phyloP scores from a whole-genome alignment of 805 yeast species.

The Lachancea quebecensis region DNA sequence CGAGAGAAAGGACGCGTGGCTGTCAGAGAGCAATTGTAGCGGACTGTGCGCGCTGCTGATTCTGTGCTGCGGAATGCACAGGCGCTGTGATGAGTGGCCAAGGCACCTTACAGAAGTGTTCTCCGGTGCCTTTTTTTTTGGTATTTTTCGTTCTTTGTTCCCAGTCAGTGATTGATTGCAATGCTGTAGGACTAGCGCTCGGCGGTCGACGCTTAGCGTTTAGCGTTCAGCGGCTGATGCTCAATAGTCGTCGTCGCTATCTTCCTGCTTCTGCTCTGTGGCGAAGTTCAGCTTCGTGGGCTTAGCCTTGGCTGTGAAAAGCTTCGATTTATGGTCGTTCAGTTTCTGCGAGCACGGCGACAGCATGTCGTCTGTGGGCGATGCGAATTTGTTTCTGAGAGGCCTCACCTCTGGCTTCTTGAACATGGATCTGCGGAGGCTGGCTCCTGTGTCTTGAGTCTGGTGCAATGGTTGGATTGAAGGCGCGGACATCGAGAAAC shows the following conservation, averaged over 20 bases:
- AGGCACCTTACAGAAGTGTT: too few species aligned
- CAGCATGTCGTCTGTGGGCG: conserved; percentile 53
- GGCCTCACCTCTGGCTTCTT: conserved; percentile 14
- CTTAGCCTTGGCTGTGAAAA: conserved; percentile 17
- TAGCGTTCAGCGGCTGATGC: too few species aligned
- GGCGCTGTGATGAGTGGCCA: too few species aligned
- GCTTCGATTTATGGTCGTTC: conserved; percentile 38
- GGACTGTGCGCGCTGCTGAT: too few species aligned
- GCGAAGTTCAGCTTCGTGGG: conserved; percentile 21
- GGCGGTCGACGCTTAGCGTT: too few species aligned
- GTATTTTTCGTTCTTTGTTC: too few species aligned
- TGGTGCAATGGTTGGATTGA: conserved; percentile 26
- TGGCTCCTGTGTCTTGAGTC: conserved; percentile 6
- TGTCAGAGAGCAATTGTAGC: too few species aligned
- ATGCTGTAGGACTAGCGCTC: too few species aligned
- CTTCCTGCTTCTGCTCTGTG: conserved; percentile 1
- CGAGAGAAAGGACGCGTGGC: too few species aligned
- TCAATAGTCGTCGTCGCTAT: conserved; percentile 7
- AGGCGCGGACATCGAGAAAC: conserved; percentile 14
- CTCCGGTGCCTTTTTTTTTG: too few species aligned
- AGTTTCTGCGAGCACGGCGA: conserved; percentile 55
- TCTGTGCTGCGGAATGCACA: too few species aligned
- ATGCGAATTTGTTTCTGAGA: conserved; percentile 31
- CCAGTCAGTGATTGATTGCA: too few species aligned
- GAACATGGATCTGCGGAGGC: conserved; percentile 22